Evolutionary conservation across 768 basidiomycete species (phyloP), one percentile per base, ranked within the genome.

Genomic region (Tricholoma saponaceum): DNA sequence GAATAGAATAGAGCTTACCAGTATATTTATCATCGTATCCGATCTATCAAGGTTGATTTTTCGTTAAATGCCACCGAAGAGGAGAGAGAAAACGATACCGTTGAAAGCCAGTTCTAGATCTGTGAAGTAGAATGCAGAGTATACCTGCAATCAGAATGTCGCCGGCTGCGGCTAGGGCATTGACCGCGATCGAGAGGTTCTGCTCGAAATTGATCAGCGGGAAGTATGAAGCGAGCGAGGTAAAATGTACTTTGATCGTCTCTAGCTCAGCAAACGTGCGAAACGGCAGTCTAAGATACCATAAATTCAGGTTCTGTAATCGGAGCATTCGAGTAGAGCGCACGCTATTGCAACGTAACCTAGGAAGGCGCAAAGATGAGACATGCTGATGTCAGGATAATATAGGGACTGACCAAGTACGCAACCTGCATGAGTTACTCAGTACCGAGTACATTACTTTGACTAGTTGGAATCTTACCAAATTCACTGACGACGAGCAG

Each of bases 121-220:
- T n/a, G n/a, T n/a, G n/a, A n/a, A n/a, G n/a, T n/a, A n/a, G n/a
- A n/a, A n/a, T n/a, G n/a, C n/a, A n/a, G n/a, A n/a, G n/a, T 20
- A 71, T 62, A n/a, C 57, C 60, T 0, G 82, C 78, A 44, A 83
- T 82, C 33, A 81, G 58, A 23, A 79, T 60, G 49, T 83, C 82
- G 5, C 77, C 80, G 5, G 69, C 74, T 0, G 80, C 77, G 7
- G 79, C 73, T 3, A 76, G 64, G 1, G 70, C 74, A 59, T 82
- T 83, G 58, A 82, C 72, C 22, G 71, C 54, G 53, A 76, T 74
- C 1, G 79, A 78, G 9, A 81, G 68, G 13, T 52, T 60, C 76
- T 79, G 46, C 8, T 47, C 32, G 9, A 28, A 25, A 54, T 9
- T 9, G 12, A 55, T 16, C 41, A n/a, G 18, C 20, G 30, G 23